phyloP scores from a whole-genome alignment of 2,329 filamentous ascomycete species.

The Talaromyces sp. region DNA sequence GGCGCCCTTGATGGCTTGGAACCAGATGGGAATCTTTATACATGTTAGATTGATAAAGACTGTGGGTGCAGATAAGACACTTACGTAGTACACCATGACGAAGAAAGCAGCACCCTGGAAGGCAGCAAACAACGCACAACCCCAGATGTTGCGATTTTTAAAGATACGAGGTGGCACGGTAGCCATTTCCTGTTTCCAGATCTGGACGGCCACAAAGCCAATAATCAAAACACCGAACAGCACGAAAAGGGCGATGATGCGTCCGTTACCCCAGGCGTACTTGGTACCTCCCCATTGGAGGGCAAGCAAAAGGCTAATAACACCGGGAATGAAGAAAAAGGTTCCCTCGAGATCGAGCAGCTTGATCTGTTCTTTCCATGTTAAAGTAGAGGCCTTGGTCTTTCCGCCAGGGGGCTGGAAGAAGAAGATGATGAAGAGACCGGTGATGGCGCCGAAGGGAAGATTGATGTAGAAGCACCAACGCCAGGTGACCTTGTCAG shows the following conservation, averaged over 20 bases:
- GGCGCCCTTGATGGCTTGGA: constrained; percentile 38
- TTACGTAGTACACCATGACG: constrained; percentile 34
- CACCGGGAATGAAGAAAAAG: constrained; percentile 16
- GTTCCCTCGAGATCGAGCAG: constrained; percentile 19
- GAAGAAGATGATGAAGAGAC: constrained; percentile 20
- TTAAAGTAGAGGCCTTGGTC: background rate
- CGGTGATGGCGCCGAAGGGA: constrained; percentile 17
- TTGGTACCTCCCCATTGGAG: constrained; percentile 21
- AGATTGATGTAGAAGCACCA: constrained; percentile 62
- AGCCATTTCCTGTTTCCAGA: constrained; percentile 26
- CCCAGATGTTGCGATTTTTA: constrained; percentile 36
- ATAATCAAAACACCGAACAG: constrained; percentile 22
- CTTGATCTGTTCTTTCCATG: constrained; percentile 14
- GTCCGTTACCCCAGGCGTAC: constrained; percentile 18
- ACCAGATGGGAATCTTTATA: constrained; percentile 26
- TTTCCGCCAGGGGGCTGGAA: constrained; percentile 16
- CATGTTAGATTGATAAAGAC: background rate
- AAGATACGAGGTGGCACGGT: constrained; percentile 38
- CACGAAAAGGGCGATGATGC: constrained; percentile 21
- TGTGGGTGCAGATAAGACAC: background rate
- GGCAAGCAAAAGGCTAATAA: constrained; percentile 21
- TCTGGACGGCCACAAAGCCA: constrained; percentile 22
- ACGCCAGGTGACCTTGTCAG: constrained; percentile 57
- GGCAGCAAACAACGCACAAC: constrained; percentile 36
- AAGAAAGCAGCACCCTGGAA: constrained; percentile 38